Base-by-base conservation (phyloP, 2,329 filamentous ascomycete genomes). In the Colletotrichum incanum region DNA sequence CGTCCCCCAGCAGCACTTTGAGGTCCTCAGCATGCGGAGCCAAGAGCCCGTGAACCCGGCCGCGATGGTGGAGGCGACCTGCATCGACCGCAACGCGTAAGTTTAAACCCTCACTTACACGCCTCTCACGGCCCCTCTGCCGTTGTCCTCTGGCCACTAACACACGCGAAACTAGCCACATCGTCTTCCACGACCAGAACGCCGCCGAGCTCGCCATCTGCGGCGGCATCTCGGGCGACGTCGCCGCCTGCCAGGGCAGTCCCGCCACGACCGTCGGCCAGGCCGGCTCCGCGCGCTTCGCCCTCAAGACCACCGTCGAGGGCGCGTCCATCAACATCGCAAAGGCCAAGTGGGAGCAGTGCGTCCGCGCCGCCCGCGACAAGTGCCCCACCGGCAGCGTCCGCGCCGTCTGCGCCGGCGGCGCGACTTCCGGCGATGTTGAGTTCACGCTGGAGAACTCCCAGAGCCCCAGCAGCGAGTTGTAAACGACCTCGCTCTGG, bases 331-430 rank as follows among this genome's bases (percentile, higher is more conserved):
- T 90, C 78, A 86, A 85, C 79, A 83, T 90, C 72, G 83, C 82
- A 58, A 89, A 89, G 80, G 83, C 82, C 26, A 80, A 84, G 31
- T 88, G 88, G 87, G 85, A 89, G 78, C 81, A 83, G 62, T 90
- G 88, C 76, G 83, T 89, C 63, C 83, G 86, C 50, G 88, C 88
- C 20, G 88, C 87, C 60, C 78, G 84, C 67, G 84, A 85, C 70
- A 83, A 84, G 56, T 89, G 87, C 76, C 86, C 86, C 26, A 85
- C 83, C 9, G 86, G 86, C 23, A 87, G 84, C 72, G 80, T 88
- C 76, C 80, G 78, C 49, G 85, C 80, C 34, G 84, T 83, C 1
- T 89, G 87, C 77, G 76, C 82, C 7, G 86, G 86, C 18, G 87
- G 85, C 6, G 86, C 84, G 39, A 85, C 82, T 52, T 81, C 73